Evolutionary conservation across 768 basidiomycete species (phyloP), one percentile per base, ranked within the genome.

Genomic region (Coprinopsis marcescibilis): DNA sequence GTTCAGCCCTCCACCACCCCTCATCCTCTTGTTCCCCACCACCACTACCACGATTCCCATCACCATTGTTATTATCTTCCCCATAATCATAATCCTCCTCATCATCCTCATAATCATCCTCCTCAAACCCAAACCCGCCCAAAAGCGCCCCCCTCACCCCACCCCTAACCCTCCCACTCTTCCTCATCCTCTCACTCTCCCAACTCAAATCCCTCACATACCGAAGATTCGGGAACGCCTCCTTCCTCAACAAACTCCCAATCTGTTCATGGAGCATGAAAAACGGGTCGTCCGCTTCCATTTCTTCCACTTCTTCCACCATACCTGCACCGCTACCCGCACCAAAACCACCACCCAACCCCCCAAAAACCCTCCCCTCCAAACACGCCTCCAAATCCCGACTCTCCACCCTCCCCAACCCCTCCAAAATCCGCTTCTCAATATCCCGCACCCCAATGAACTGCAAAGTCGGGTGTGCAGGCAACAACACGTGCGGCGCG

Each of bases 391-490:
- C 59, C 10, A 61, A 55, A 6, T 62, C 62, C 41, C 62, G 61
- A 30, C 76, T 78, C 14, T 76, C 76, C 12, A 68, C 53, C 19
- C 42, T 23, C 32, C 24, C 48, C 8, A 49, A n/a, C 12, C 20
- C 48, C 21, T 49, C 48, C 2, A 15, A 13, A 2, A 87, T 62
- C 47, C 84, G 72, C 50, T 75, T 72, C 60, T 85, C 80, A 57
- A 87, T 78, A 53, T 83, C 83, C 15, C 83, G 72, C 48, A 88
- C 80, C 7, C 82, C 85, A 46, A 87, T 87, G 45, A 86, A 70
- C 59, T 78, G 64, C 10, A 88, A 60, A 5, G 66, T 67, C 0
- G 77, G 73, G 56, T 88, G 85, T 1, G 77, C 60, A 14, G 84
- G 81, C 17, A 88, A 70, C 4, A 88, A 65, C 32, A 84, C 70